Evolutionary conservation across 768 basidiomycete species (phyloP).

Genomic region (Russula ochroleuca): DNA sequence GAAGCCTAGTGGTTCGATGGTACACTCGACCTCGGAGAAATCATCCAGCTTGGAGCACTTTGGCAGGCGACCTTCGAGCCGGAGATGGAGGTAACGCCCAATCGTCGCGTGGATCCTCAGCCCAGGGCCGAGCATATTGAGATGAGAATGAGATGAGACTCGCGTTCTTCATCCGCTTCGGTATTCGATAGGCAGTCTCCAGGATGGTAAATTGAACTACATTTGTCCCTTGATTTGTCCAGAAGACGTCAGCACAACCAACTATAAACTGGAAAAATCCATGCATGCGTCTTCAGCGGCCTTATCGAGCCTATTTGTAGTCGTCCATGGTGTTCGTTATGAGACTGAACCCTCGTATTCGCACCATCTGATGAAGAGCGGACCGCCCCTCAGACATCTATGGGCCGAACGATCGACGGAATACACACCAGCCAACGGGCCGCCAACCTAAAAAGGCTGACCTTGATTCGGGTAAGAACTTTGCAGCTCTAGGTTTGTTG

Average conservation of each 20-base stretch:
- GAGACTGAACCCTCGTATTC: conserved; percentile 86
- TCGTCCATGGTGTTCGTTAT: conserved; percentile 89
- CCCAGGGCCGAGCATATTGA: not conserved
- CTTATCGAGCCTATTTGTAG: conserved; percentile 48
- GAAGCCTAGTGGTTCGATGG: conserved; percentile 32
- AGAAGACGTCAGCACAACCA: conserved; percentile 41
- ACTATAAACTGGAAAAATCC: not conserved
- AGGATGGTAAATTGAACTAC: too few relatives aligned
- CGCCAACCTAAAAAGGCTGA: conserved; percentile 36
- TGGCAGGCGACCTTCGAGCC: conserved; percentile 25
- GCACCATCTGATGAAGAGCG: conserved; percentile 79
- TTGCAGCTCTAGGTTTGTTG: conserved; percentile 82
- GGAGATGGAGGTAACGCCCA: conserved; percentile 13
- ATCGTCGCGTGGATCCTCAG: conserved; percentile 20
- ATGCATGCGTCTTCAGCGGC: conserved; percentile 58
- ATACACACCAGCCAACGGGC: not conserved
- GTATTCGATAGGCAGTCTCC: conserved; percentile 78
- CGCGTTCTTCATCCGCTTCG: conserved; percentile 56
- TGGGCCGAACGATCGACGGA: not conserved
- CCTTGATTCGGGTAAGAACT: conserved; percentile 82
- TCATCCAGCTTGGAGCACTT: conserved; percentile 29
- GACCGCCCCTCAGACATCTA: conserved; percentile 83
- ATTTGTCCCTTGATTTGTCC: conserved; percentile 81
- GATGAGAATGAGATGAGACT: conserved; percentile 20
- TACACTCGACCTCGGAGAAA: conserved; percentile 17